Evolutionary conservation across 805 yeast species (phyloP), one percentile per base, ranked within the genome.

Genomic region (Candida yuanshanica): DNA sequence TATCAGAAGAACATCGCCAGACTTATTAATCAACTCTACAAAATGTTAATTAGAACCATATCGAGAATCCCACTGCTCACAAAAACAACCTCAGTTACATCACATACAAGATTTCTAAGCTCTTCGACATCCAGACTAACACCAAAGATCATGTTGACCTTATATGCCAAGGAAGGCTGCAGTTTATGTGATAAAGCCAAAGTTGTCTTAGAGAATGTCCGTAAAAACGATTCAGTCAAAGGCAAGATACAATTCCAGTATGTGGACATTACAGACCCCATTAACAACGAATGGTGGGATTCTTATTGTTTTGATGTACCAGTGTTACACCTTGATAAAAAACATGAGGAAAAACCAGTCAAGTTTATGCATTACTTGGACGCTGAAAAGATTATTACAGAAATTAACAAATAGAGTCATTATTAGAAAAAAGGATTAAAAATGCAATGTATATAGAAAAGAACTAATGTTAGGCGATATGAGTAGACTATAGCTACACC

Each of bases 251-350:
- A 62, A 7, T 55, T 77, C 39, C 58, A 62, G 4, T 61, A 66
- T 11, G 63, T 81, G 4, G 85, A 84, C 54, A 83, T 84, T 24
- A 74, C 74, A 58, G 65, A 69, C 21, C 77, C 78, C 0, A 71
- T 72, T 39, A 80, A 83, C 52, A 65, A 72, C 36, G 65, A 69
- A 36, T 83, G 87, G 81, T 82, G 79, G 70, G 85, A 82, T 38
- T 68, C 70, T 45, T 84, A 83, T 50, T 77, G 89, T 50, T 83
- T 78, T 56, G 95, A 84, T 54, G 82, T 84, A 6, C 95, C 95
- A 0, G 95, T 84, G 0, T 55, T 84, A 33, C 90, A 84, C 56
- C 67, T 84, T 8, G 81, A 79, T 50, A 65, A 79, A 43, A 63
- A 55, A 1, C 59, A 56, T 7, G 72, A 70, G 38, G 63, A 53